Conservation (phyloP, 2,329 filamentous ascomycete genomes). For the Chaetomium strumarium region DNA sequence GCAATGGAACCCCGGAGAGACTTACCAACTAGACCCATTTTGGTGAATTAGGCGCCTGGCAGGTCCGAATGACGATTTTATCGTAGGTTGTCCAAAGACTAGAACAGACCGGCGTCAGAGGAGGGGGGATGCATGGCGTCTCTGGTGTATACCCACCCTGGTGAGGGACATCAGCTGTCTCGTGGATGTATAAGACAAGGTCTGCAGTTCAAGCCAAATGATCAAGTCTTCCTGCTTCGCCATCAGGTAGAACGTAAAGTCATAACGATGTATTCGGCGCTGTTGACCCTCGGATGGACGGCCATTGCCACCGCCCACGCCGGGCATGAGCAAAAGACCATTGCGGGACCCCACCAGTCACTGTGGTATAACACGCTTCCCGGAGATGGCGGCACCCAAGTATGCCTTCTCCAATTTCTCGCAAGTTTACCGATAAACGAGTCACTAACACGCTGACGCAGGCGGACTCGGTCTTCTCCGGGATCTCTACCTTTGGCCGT, state of each 20-base stretch:
- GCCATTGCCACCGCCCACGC: constrained; percentile 54
- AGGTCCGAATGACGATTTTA: neutral
- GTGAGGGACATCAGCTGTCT: too few relatives aligned
- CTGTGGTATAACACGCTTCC: constrained; percentile 81
- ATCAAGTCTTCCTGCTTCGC: too few relatives aligned
- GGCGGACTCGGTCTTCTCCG: constrained; percentile 84
- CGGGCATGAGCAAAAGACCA: constrained; percentile 47
- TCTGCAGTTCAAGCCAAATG: too few relatives aligned
- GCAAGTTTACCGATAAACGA: neutral
- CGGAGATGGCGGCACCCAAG: constrained; percentile 79
- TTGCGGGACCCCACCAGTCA: constrained; percentile 62
- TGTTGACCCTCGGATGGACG: constrained; percentile 38
- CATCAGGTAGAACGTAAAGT: too few relatives aligned
- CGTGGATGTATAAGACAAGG: too few relatives aligned
- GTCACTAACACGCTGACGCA: constrained; percentile 30
- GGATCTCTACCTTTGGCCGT: constrained; percentile 79
- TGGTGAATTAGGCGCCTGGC: constrained; percentile 3
- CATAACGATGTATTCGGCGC: neutral
- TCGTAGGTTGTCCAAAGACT: neutral
- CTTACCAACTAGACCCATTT: neutral
- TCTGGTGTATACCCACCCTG: too few relatives aligned
- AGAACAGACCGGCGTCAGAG: too few relatives aligned
- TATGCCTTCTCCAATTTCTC: constrained; percentile 35
- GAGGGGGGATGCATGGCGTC: too few relatives aligned
- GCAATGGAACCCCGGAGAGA: too few relatives aligned